A percentile compares a stretch with the other conserved stretches of the same genome.
Evolutionary conservation across 2,329 filamentous ascomycete species (phyloP).

Genomic region (Venturia nashicola): DNA sequence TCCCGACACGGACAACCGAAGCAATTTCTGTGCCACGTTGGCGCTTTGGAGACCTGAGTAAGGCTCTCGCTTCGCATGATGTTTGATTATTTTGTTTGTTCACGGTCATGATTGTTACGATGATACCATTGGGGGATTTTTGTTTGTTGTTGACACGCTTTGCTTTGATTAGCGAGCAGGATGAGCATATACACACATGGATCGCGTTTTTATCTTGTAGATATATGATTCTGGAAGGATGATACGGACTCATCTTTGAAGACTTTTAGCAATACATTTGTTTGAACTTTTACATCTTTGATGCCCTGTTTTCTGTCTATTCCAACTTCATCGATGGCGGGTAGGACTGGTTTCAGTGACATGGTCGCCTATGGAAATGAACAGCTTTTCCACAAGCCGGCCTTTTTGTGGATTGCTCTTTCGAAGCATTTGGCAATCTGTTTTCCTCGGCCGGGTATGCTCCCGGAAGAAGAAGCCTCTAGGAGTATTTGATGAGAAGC

Average conservation of each 20-base stretch:
- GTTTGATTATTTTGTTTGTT: background rate
- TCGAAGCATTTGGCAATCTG: too few species aligned
- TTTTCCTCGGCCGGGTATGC: too few species aligned
- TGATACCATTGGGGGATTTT: slow-evolving; percentile 1
- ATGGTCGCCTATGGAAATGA: too few species aligned
- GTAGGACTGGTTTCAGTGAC: too few species aligned
- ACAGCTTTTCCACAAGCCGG: too few species aligned
- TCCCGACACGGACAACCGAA: slow-evolving; percentile 32
- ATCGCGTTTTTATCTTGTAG: background rate
- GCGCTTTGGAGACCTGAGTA: slow-evolving; percentile 16
- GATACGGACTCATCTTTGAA: background rate
- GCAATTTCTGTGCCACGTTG: slow-evolving; percentile 37
- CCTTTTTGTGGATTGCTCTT: too few species aligned
- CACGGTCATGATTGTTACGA: background rate
- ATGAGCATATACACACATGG: background rate
- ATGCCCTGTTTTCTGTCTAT: too few species aligned
- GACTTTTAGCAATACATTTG: background rate
- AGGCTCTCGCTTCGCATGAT: background rate
- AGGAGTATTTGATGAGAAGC: too few species aligned
- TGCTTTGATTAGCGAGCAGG: background rate
- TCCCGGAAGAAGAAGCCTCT: too few species aligned
- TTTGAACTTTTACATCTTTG: background rate
- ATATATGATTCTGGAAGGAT: background rate
- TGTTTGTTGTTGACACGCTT: background rate
- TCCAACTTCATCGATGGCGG: too few species aligned